Conservation (phyloP, 23 red algal genomes). For the Cyanidioschyzon merolae region DNA sequence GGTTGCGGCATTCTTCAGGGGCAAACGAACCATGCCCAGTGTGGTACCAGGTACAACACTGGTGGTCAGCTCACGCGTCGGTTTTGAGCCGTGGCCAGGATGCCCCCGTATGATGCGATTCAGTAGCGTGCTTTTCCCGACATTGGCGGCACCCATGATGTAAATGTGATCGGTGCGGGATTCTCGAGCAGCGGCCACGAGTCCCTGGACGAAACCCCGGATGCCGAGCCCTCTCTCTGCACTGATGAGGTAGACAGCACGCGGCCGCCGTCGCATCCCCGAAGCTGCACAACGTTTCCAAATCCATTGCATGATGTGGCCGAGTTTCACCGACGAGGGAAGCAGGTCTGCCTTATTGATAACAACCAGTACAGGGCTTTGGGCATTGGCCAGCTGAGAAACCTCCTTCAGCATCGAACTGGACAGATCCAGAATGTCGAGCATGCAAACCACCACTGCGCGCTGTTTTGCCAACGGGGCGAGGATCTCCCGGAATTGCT, state of each 20-base stretch:
- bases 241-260: constrained; percentile 53
- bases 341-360: constrained; percentile 87
- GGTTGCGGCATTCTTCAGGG: constrained; percentile 23
- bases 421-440: constrained; percentile 93
- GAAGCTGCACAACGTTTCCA: constrained; percentile 27
- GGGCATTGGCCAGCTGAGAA: constrained; percentile 32
- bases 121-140: constrained; percentile 88
- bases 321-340: constrained; percentile 40
- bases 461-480: constrained; percentile 20
- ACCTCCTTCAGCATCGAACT: constrained; percentile 62
- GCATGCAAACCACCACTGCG: constrained; percentile 70
- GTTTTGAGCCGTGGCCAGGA: not conserved
- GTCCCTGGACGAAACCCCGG: constrained; percentile 26
- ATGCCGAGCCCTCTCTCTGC: constrained; percentile 50
- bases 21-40: constrained; percentile 63
- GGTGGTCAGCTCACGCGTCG: constrained; percentile 33
- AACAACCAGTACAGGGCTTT: constrained; percentile 57
- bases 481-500: constrained; percentile 47
- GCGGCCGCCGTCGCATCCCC: not conserved
- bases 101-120: constrained; percentile 37
- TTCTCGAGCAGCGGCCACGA: constrained; percentile 32
- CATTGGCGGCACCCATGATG: constrained; percentile 90
- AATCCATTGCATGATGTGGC: constrained; percentile 61
- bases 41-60: constrained; percentile 87
- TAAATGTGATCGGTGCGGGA: constrained; percentile 47